Evolutionary conservation across 108 stramenopile genomes (phyloP).

Genomic region (Poteriospumella lacustris): DNA sequence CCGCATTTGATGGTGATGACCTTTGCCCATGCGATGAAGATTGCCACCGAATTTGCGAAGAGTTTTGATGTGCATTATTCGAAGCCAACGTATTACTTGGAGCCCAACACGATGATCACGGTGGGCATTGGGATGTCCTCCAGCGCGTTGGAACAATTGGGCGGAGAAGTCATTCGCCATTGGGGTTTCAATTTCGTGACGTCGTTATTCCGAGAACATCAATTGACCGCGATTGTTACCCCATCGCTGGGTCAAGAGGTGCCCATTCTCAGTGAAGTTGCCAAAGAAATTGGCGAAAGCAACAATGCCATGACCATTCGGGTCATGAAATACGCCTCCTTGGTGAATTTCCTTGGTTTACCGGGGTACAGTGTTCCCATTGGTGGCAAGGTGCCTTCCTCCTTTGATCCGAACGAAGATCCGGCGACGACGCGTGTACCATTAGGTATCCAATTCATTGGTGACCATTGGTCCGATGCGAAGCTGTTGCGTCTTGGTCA

Average conservation of each 20-base stretch:
- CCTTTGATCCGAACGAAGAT: neutral
- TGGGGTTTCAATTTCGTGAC: conserved; percentile 43
- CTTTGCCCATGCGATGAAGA: conserved; percentile 54
- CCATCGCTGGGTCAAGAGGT: conserved; percentile 24
- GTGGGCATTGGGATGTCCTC: conserved; percentile 46
- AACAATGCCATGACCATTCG: conserved; percentile 33
- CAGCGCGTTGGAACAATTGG: conserved; percentile 48
- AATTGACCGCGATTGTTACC: conserved; percentile 33
- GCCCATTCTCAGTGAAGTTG: conserved; percentile 15
- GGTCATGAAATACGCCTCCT: conserved; percentile 34
- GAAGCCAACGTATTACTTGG: conserved; percentile 24
- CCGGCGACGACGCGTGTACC: conserved; percentile 3
- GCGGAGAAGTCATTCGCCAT: conserved; percentile 50
- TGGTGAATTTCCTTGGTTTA: conserved; percentile 36
- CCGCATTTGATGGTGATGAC: conserved; percentile 53
- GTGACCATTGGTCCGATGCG: conserved; percentile 20
- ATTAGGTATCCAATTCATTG: conserved; percentile 30
- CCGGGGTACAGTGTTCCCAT: conserved; percentile 37
- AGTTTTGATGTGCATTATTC: conserved; percentile 40
- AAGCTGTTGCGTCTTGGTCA: conserved; percentile 19
- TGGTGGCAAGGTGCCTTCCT: conserved; percentile 2
- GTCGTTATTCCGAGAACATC: conserved; percentile 22
- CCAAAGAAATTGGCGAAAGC: conserved; percentile 32
- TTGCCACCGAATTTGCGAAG: conserved; percentile 51
- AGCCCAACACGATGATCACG: conserved; percentile 51